These are phyloP conservation scores for Pichia exigua DNA, from an alignment of 805 yeast species.

Conservation along the genomic window DNA sequence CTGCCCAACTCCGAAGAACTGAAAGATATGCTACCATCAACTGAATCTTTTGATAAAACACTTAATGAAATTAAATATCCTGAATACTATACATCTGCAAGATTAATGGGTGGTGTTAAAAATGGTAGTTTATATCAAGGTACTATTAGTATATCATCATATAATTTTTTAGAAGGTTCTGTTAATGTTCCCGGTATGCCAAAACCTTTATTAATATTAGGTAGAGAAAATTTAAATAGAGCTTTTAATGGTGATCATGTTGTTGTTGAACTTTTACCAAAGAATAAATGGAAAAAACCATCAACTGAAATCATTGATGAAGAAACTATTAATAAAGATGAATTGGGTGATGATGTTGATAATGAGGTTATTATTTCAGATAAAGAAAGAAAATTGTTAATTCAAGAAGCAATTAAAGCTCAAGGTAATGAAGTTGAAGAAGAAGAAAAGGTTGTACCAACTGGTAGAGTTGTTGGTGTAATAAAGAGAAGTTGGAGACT, in stretches of 20 bases:
- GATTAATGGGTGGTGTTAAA: constrained; percentile 85
- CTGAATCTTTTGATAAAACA: constrained; percentile 32
- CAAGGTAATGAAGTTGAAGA: constrained; percentile 37
- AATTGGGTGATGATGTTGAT: constrained; percentile 48
- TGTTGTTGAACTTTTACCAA: constrained; percentile 81
- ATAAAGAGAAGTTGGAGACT: constrained; percentile 90
- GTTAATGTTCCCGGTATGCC: constrained; percentile 65
- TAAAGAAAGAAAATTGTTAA: constrained; percentile 61
- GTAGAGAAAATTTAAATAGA: constrained; percentile 79
- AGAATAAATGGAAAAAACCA: constrained; percentile 81
- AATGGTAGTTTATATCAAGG: constrained; percentile 88
- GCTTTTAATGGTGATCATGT: constrained; percentile 90
- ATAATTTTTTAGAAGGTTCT: constrained; percentile 83
- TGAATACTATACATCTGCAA: constrained; percentile 70
- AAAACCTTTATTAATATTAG: constrained; percentile 74
- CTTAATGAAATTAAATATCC: constrained; percentile 53
- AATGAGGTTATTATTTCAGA: constrained; percentile 46
- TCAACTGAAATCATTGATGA: constrained; percentile 75
- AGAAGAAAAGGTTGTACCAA: constrained; percentile 64
- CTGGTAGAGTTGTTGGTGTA: constrained; percentile 86
- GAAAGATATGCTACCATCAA: constrained; percentile 66
- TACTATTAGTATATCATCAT: constrained; percentile 66
- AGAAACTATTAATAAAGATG: constrained; percentile 50
- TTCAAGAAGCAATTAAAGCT: constrained; percentile 67
- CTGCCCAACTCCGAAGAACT: constrained; percentile 69